Conservation (phyloP, 441 rosid species). For the Cnidoscolus chayamansa region DNA sequence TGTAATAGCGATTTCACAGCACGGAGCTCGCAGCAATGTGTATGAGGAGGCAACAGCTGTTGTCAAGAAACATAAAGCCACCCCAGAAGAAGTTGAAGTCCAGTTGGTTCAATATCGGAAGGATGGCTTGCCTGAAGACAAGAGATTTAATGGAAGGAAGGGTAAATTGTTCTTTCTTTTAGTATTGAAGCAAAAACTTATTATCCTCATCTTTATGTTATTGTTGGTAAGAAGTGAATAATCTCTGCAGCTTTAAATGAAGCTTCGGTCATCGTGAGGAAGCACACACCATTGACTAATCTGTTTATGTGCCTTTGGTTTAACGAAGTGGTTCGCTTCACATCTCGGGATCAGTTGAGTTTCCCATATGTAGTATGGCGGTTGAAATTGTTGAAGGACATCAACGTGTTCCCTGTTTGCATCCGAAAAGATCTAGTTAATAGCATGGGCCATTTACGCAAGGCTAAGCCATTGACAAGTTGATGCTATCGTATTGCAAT, state of each 20-base stretch:
- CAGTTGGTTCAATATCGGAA: conserved; percentile 66
- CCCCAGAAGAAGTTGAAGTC: conserved; percentile 85
- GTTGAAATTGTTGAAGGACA: conserved; percentile 60
- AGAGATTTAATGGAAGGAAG: conserved; percentile 79
- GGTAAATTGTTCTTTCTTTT: conserved; percentile 36
- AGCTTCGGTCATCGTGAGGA: conserved; percentile 89
- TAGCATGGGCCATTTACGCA: conserved; percentile 81
- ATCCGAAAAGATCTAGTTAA: conserved; percentile 89
- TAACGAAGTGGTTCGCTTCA: conserved; percentile 95
- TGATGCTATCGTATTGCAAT: conserved; percentile 15
- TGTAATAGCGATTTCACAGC: conserved; percentile 86
- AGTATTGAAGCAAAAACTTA: background rate
- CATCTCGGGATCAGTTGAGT: conserved; percentile 93
- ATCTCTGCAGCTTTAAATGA: conserved; percentile 69
- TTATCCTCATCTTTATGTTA: no score
- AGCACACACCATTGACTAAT: conserved; percentile 72
- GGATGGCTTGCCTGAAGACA: conserved; percentile 81
- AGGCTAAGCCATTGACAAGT: conserved; percentile 67
- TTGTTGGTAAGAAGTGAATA: background rate
- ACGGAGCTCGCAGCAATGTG: conserved; percentile 95
- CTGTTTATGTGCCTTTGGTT: conserved; percentile 98
- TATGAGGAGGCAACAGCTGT: conserved; percentile 97
- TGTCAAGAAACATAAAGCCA: conserved; percentile 84
- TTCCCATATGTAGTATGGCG: conserved; percentile 94
- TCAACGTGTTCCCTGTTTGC: conserved; percentile 86